These are phyloP conservation scores for Chalaropsis thielavioides DNA, from an alignment of 2,329 filamentous ascomycete genomes.

Conservation along the genomic window DNA sequence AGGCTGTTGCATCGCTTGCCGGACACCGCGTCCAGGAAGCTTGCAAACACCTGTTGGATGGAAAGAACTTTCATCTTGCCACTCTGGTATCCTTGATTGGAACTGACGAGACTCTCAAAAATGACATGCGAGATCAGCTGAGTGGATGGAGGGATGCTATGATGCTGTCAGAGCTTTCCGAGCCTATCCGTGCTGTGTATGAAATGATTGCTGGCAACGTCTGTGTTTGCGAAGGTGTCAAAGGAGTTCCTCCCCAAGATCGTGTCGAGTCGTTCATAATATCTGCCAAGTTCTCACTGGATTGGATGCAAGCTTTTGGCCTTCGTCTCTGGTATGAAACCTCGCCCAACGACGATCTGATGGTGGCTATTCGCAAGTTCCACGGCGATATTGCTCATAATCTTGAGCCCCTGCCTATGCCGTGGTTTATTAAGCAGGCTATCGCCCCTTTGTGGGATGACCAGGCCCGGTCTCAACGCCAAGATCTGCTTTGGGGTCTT, in stretches of 20 bases:
- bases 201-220: constrained; percentile 79
- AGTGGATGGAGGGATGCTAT: constrained; percentile 72
- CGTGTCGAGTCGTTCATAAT: constrained; percentile 67
- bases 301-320: constrained; percentile 90
- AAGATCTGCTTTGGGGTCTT: constrained; percentile 78
- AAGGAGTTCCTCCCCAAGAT: constrained; percentile 60
- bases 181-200: constrained; percentile 74
- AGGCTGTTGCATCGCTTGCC: constrained; percentile 66
- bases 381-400: constrained; percentile 57
- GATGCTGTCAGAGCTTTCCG: constrained; percentile 73
- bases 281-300: constrained; percentile 66
- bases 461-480: constrained; percentile 39
- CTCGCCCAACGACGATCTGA: constrained; percentile 51
- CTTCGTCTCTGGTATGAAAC: constrained; percentile 82
- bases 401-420: constrained; percentile 56
- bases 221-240: constrained; percentile 67
- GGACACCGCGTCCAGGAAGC: constrained; percentile 69
- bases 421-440: constrained; percentile 52
- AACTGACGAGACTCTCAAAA: constrained; percentile 51
- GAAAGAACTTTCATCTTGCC: constrained; percentile 68
- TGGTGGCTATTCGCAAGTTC: constrained; percentile 59
- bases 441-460: constrained; percentile 47
- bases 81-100: constrained; percentile 74
- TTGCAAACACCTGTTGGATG: constrained; percentile 61
- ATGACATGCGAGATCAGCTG: constrained; percentile 66